A percentile compares a stretch with the other conserved stretches of the same genome.
Conservation (phyloP, 257 asterid species). For the Phtheirospermum japonicum region DNA sequence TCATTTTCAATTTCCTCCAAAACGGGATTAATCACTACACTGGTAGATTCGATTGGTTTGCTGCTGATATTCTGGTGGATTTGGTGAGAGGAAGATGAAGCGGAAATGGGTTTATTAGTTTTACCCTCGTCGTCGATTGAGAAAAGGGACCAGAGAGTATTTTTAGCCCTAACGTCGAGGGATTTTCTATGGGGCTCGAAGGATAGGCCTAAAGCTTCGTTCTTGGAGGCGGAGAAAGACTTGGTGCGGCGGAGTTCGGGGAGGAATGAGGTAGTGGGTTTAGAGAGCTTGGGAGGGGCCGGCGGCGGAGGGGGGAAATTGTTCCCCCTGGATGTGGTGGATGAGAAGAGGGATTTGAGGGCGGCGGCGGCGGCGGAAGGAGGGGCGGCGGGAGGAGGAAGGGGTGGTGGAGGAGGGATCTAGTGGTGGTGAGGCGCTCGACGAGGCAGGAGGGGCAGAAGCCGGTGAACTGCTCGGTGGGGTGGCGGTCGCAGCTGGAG, state of each 20-base stretch:
- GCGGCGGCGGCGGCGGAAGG: conserved; percentile 69
- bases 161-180: conserved; percentile 79
- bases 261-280: conserved; percentile 41
- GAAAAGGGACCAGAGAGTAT: conserved; percentile 60
- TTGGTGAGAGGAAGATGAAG: conserved; percentile 31
- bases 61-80: conserved; percentile 7
- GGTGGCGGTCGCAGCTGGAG: conserved; percentile 86
- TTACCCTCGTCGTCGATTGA: conserved; percentile 42
- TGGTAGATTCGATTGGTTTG: conserved; percentile 30
- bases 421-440: conserved; percentile 76
- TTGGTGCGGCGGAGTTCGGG: conserved; percentile 84
- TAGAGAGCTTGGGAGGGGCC: conserved; percentile 48
- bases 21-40: conserved; percentile 39
- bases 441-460: conserved; percentile 91
- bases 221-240: conserved; percentile 81
- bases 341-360: conserved; percentile 59
- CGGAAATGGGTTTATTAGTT: conserved; percentile 23
- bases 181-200: conserved; percentile 88
- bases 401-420: conserved; percentile 57
- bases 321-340: conserved; percentile 27
- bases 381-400: conserved; percentile 72
- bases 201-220: conserved; percentile 59
- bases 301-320: conserved; percentile 42
- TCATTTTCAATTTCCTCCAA: conserved; percentile 43
- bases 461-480: conserved; percentile 72